Base-by-base conservation (phyloP, 257 asterid genomes). In the Verbena officinalis region DNA sequence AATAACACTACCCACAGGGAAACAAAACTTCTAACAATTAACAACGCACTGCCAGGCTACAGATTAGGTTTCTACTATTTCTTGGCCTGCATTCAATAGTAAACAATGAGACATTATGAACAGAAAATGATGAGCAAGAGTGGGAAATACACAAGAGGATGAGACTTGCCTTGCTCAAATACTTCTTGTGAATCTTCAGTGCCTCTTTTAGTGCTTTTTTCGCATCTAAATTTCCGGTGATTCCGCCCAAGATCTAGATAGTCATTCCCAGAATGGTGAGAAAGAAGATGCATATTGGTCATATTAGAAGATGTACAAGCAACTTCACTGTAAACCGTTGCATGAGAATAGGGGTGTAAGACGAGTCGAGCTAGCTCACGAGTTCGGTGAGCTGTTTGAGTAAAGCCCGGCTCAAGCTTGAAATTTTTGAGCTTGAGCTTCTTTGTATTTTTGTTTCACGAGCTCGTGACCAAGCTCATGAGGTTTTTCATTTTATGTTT, bases 161-260 rank as follows among this genome's bases (percentile, higher is more conserved):
- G 62, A 71, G 69, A 64, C 84, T 80, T 78, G 69, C 96, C 95
- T 91, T 88, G 75, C 76, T 89, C 82, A 92, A 70, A 76, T 93
- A 93, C 79, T 93, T 93, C 80, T 80, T 86, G 78, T 93, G 97
- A 67, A 87, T 74, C 71, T 78, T 84, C 76, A 89, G 51, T 38
- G 98, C 98, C 75, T 76, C 87, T 48, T 84, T 78, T 34, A 89
- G 67, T 31, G 97, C 97, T 43, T 90, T 87, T 45, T 82, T 89
- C 11, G 95, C 99, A 77, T 93, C 97, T 87, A 93, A 53, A 72
- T 81, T 93, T 63, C 97, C 99, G 17, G 99, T 90, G 49, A 90
- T 79, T 66, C 86, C 97, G 19, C 97, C 90, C 88, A 93, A 69
- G 59, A 93, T 90, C 99, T 90, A 68, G 38, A 72, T 19, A 54